These are phyloP conservation scores for Trametes villosa DNA, from an alignment of 768 basidiomycete genomes.

Conservation along the genomic window DNA sequence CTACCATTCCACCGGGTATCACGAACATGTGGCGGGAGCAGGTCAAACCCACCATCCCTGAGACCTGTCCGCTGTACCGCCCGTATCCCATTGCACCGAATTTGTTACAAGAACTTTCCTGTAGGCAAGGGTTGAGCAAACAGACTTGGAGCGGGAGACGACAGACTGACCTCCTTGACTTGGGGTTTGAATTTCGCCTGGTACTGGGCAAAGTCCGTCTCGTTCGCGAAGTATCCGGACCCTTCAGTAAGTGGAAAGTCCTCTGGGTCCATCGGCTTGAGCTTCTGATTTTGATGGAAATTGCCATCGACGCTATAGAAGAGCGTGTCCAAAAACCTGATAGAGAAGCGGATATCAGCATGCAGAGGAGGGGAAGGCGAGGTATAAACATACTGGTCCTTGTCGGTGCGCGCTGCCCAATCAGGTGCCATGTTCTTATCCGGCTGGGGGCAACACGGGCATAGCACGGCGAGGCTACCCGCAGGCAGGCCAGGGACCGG, in stretches of 20 bases:
- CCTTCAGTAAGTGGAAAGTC: conserved; percentile 20
- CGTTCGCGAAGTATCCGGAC: conserved; percentile 19
- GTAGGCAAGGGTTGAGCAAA: background rate
- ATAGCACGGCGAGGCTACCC: conserved; percentile 23
- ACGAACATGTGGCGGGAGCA: conserved; percentile 26
- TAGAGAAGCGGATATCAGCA: too few species aligned
- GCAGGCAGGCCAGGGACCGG: background rate
- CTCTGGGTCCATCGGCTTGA: conserved; percentile 14
- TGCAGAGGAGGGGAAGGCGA: background rate
- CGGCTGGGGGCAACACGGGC: conserved; percentile 31
- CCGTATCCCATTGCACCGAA: conserved; percentile 22
- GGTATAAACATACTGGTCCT: background rate
- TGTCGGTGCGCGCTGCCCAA: conserved; percentile 11
- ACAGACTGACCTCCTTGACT: conserved; percentile 11
- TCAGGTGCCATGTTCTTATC: conserved; percentile 22
- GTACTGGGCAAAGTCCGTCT: conserved; percentile 8
- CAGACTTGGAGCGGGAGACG: background rate
- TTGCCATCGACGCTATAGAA: conserved; percentile 21
- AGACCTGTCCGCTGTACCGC: conserved; percentile 6
- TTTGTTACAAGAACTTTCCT: conserved; percentile 21
- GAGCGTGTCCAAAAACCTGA: conserved; percentile 16
- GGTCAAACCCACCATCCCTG: conserved; percentile 19
- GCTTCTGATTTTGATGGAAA: conserved; percentile 17
- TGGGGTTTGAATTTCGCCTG: background rate
- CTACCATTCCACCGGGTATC: conserved; percentile 17